Conservation (phyloP, 75 land plant genomes). For the Ceratopteris richardii region DNA sequence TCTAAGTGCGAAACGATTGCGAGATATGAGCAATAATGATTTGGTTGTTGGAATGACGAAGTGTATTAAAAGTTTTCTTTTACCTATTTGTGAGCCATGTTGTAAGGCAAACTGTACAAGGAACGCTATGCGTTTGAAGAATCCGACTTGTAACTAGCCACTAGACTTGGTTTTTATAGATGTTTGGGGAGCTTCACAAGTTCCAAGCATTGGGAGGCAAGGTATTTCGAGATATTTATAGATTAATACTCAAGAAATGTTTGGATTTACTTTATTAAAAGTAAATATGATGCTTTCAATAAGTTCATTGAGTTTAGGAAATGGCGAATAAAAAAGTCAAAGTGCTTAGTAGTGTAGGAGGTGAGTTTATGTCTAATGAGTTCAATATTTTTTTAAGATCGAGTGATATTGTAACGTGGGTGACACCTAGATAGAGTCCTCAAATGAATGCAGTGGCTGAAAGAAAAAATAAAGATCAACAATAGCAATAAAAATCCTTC, state of each 20-base stretch:
- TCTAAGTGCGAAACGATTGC: neutral
- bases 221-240: conserved; percentile 14
- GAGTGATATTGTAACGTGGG: conserved; percentile 9
- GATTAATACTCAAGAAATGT: conserved; percentile 15
- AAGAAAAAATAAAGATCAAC: conserved; percentile 17
- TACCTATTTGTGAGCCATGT: conserved; percentile 1
- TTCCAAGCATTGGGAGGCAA: conserved; percentile 2
- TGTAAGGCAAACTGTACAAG: neutral
- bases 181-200: conserved; percentile 15
- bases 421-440: conserved; percentile 18
- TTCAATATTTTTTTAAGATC: conserved; percentile 13
- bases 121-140: neutral
- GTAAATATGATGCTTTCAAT: conserved; percentile 15
- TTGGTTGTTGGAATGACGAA: neutral
- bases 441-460: conserved; percentile 22
- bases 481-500: too few relatives aligned
- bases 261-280: conserved; percentile 14
- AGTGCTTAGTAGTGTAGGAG: conserved; percentile 23
- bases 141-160: neutral
- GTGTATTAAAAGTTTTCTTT: neutral
- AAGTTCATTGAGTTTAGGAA: conserved; percentile 12
- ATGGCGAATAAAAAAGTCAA: neutral
- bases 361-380: conserved; percentile 14
- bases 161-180: conserved; percentile 11
- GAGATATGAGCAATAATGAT: neutral